These are phyloP conservation scores for Candida railenensis DNA, from an alignment of 805 yeast genomes.

Conservation along the genomic window DNA sequence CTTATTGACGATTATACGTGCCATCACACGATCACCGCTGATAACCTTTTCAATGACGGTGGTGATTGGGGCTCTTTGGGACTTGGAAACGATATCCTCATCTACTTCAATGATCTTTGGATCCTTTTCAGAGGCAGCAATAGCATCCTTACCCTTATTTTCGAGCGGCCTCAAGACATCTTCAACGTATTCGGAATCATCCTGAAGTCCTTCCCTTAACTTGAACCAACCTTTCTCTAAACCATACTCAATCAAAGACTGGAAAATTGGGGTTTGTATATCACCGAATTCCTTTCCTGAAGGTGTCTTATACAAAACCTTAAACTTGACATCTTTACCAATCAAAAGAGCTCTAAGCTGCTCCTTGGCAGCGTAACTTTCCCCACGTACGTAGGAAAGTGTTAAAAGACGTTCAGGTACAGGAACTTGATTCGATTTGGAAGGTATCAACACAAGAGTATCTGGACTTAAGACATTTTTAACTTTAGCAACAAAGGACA, in stretches of 20 bases:
- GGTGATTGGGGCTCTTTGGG: slow-evolving; percentile 42
- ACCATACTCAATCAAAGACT: slow-evolving; percentile 55
- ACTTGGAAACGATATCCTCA: slow-evolving; percentile 31
- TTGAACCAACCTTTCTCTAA: slow-evolving; percentile 61
- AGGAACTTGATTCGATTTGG: slow-evolving; percentile 40
- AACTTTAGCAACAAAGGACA: slow-evolving; percentile 52
- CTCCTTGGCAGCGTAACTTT: slow-evolving; percentile 64
- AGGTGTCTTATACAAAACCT: slow-evolving; percentile 53
- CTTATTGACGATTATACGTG: slow-evolving; percentile 50
- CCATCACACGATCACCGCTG: slow-evolving; percentile 74
- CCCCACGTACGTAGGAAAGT: slow-evolving; percentile 63
- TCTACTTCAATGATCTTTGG: slow-evolving; percentile 26
- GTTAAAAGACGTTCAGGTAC: slow-evolving; percentile 60
- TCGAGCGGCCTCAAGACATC: slow-evolving; percentile 28
- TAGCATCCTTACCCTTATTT: slow-evolving; percentile 48
- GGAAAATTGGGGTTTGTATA: slow-evolving; percentile 59
- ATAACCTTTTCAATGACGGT: slow-evolving; percentile 75
- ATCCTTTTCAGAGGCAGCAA: slow-evolving; percentile 34
- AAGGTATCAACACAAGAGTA: slow-evolving; percentile 60
- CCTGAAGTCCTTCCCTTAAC: slow-evolving; percentile 52
- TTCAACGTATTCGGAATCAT: slow-evolving; percentile 38
- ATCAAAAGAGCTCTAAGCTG: slow-evolving; percentile 57
- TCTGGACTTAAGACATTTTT: slow-evolving; percentile 72
- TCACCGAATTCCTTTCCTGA: slow-evolving; percentile 71
- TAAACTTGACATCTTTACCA: slow-evolving; percentile 63